These are phyloP conservation scores for Plectosphaerella cucumerina DNA, from an alignment of 2,329 filamentous ascomycete genomes.

Conservation along the genomic window DNA sequence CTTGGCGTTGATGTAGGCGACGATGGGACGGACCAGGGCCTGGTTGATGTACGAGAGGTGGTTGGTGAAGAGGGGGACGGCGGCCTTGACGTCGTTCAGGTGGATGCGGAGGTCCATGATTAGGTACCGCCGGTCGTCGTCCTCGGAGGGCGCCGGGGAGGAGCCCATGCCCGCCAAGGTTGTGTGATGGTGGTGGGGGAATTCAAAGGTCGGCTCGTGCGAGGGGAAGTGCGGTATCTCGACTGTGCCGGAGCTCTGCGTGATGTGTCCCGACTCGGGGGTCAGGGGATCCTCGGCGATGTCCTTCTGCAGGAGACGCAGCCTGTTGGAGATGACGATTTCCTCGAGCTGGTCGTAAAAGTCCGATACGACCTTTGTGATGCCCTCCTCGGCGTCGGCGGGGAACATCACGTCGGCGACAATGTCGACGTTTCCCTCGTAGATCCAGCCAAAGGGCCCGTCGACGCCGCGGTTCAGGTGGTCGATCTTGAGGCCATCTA, in stretches of 20 bases:
- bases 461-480: conserved; percentile 91
- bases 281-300: conserved; percentile 17
- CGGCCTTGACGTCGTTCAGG: conserved; percentile 89
- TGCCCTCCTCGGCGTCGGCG: conserved; percentile 78
- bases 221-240: neutral
- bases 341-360: conserved; percentile 96
- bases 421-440: conserved; percentile 95
- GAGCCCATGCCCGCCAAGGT: neutral
- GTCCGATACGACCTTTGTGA: conserved; percentile 93
- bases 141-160: neutral
- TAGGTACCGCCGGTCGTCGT: conserved; percentile 69
- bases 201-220: conserved; percentile 5
- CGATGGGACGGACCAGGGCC: conserved; percentile 89
- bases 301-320: conserved; percentile 53
- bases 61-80: conserved; percentile 86
- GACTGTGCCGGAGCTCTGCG: conserved; percentile 17
- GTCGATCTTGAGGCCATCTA: conserved; percentile 91
- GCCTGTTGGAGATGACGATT: conserved; percentile 75
- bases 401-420: conserved; percentile 95
- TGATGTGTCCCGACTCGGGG: conserved; percentile 26
- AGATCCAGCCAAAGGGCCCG: conserved; percentile 96
- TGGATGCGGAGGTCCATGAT: conserved; percentile 95
- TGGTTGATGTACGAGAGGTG: conserved; percentile 96
- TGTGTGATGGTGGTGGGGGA: neutral
- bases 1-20: conserved; percentile 96